Evolutionary conservation across 2,329 filamentous ascomycete species (phyloP), one percentile per base, ranked within the genome.

Genomic region (Colletotrichum tropicicola): DNA sequence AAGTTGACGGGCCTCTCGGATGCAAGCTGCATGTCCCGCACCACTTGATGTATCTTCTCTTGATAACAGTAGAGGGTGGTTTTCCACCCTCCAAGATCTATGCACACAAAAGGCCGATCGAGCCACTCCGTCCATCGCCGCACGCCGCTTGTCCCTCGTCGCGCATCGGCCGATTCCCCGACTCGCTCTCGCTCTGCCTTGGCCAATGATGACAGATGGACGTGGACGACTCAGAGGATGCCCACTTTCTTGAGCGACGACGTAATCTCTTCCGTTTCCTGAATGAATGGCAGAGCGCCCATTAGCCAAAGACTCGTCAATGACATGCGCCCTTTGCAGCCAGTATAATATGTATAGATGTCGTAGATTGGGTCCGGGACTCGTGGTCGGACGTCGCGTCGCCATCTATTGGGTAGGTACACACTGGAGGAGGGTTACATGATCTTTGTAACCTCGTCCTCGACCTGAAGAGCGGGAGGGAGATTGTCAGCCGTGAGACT

Each of bases 391-490:
- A 44, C n/a, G 27, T 67, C 49, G 47, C 6, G 54, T 59, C 52
- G 52, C 57, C 64, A 49, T 61, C 51, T 28, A 32, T 15, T 56
- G 30, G 21, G 44, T 61, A 66, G 45, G 58, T 66, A 62, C 25
- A 39, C 51, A 59, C 32, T 64, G 63, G 27, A 58, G 49, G 47
- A 70, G 57, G 73, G 78, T 79, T 91, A 94, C 91, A 94, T 94
- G 82, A 97, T 92, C 82, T 92, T 95, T 73, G 92, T 94, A 79
- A 94, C 89, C 82, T 94, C 92, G 83, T 94, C 92, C 85, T 95
- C 92, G 81, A 93, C 91, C 92, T 95, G 88, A 79, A 77, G 74
- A 71, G 58, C 44, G 19, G 30, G 68, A 68, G 65, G 73, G 78
- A 81, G 79, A 79, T 81, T 83, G 74, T 89, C 83, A 78, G 87